Conservation (phyloP, 768 basidiomycete genomes). For the Calocybe cyanea region DNA sequence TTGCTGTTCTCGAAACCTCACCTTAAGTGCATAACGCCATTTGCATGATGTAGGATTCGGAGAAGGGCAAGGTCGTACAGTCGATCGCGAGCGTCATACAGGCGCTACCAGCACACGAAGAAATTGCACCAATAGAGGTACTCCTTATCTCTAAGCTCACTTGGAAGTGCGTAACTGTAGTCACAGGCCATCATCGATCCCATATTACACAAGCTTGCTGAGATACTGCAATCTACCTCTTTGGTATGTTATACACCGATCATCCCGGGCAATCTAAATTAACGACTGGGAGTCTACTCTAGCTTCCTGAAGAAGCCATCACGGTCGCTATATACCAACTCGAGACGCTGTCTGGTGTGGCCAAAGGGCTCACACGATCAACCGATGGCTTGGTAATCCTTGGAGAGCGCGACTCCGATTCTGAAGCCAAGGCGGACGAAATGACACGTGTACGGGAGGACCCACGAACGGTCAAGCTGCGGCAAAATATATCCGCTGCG, state of each 20-base stretch:
- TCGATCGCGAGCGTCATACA: conserved; percentile 93
- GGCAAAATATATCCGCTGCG: conserved; percentile 61
- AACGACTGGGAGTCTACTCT: background rate
- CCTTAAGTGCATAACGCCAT: background rate
- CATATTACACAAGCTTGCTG: conserved; percentile 65
- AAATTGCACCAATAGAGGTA: conserved; percentile 75
- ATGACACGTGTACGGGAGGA: conserved; percentile 65
- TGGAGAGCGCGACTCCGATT: conserved; percentile 49
- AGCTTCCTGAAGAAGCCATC: conserved; percentile 77
- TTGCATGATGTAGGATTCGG: conserved; percentile 53
- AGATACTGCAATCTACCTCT: conserved; percentile 51
- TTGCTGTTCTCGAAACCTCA: background rate
- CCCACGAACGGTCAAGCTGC: conserved; percentile 53
- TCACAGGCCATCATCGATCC: conserved; percentile 70
- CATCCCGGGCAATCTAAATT: no score
- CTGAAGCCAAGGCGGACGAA: conserved; percentile 44
- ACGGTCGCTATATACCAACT: conserved; percentile 65
- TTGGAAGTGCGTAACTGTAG: background rate
- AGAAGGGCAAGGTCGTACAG: conserved; percentile 87
- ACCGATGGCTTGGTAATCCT: conserved; percentile 63
- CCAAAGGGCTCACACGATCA: conserved; percentile 80
- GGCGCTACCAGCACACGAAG: conserved; percentile 76
- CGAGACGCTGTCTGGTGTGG: conserved; percentile 79
- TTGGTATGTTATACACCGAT: conserved; percentile 31
- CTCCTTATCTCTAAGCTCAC: conserved; percentile 1